Evolutionary conservation across 768 basidiomycete genomes (phyloP), one percentile per base, ranked within the genome.

Genomic region (Infundibulicybe gibba): DNA sequence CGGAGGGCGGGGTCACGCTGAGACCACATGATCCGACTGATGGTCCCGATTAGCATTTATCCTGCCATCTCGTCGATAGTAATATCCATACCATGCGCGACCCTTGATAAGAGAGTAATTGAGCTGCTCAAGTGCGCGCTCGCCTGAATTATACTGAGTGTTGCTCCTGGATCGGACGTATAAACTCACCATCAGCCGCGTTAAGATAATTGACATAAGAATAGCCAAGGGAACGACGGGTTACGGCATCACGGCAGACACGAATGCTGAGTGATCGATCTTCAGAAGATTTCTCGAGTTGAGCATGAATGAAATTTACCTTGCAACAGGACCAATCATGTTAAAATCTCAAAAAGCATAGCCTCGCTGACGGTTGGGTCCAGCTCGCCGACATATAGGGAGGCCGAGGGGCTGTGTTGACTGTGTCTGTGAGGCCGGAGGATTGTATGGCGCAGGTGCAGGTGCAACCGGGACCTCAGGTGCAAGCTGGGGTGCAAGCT

Each of bases 171-270:
- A 46, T 16, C 30, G 31, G 17, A 3, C 3, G 10, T 32, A 25
- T 32, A 30, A 15, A 73, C 80, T 51, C 60, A 88, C 95, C 97
- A 77, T 99, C 97, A 50, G 70, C 79, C 39, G 92, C 76, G 66
- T 97, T 97, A 66, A 99, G 81, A 68, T 97, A 99, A 77, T 99
- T 99, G 67, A 99, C 95, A 65, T 99, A 99, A 52, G 97, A 97
- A 75, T 99, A 99, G 47, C 97, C 97, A 65, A 99, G 88, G 44
- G 97, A 98, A 59, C 97, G 94, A 74, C 97, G 91, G 54, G 97
- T 99, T 61, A 99, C 97, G 56, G 97, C 95, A 74, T 99, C 97
- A 68, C 97, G 93, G 71, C 97, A 99, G 60, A 99, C 97, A 72
- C 97, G 95, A 66, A 99, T 98, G 67, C 93, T 94, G 51, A 32